Base-by-base conservation (phyloP, 208 protist species). In the Phytomonas sp. region DNA sequence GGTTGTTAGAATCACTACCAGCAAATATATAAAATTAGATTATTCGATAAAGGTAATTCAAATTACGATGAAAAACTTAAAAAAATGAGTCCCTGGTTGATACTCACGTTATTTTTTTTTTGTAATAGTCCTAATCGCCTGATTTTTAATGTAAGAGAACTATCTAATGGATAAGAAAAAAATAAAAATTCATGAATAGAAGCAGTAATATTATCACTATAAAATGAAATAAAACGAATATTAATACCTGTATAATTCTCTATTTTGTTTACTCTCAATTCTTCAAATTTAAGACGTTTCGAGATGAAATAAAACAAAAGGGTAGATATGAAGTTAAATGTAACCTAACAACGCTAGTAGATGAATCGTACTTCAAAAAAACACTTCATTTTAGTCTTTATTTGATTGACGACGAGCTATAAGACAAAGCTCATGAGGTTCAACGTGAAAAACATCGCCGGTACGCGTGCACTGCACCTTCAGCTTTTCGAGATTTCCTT, bases 351-450 rank as follows among this genome's bases (percentile, higher is more conserved):
- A 49, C 40, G 2, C 40, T 49, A 49, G 10, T 16, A 49, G 3
- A 4, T 3, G 7, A 4, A 49, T 49, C 12, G 6, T 3, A 49
- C 40, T 23, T 19, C 14, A 2, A 23, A 49, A 23, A 49, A 10
- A 10, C 40, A 49, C 40, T 16, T 49, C 40, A 49, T 49, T 49
- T 16, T 49, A 49, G 6, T 19, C 14, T 16, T 49, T 30, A 66
- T 1, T 26, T 61, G 1, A n/a, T 30, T 60, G n/a, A 59, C 64
- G 60, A 32, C 60, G 70, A 14, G 72, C 78, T 0, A 83, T 66
- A 7, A 68, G 73, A 67, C 83, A 91, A 19, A 93, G 40, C 52
- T 91, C 85, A 26, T 88, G 76, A 19, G 88, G 80, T 11, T 66
- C 64, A 12, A 91, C 49, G 16, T 52, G 59, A 42, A 84, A 74